A percentile compares a stretch with the other conserved stretches of the same genome.
Conservation (phyloP, 805 yeast species). For the Yarrowia deformans region DNA sequence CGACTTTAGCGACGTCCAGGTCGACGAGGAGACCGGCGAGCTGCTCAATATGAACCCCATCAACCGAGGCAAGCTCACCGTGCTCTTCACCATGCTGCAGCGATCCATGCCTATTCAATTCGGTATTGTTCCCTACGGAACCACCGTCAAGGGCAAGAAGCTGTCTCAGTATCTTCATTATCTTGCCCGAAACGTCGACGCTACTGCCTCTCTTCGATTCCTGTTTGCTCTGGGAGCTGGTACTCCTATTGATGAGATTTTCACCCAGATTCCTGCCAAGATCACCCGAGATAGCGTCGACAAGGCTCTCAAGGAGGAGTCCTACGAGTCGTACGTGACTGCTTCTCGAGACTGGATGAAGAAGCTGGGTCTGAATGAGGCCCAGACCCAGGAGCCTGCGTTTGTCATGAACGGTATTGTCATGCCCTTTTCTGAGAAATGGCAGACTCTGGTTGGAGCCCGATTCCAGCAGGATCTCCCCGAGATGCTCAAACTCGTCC, state of each 20-base stretch:
- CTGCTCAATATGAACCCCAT: background rate
- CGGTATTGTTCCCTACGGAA: slow-evolving; percentile 75
- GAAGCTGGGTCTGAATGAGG: slow-evolving; percentile 43
- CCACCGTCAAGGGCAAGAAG: slow-evolving; percentile 43
- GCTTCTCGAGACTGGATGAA: slow-evolving; percentile 47
- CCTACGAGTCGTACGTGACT: slow-evolving; percentile 15
- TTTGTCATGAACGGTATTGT: slow-evolving; percentile 71
- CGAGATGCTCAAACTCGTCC: slow-evolving; percentile 4
- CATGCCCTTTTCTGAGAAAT: slow-evolving; percentile 40
- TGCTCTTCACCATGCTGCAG: slow-evolving; percentile 47
- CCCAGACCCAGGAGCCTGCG: slow-evolving; percentile 55
- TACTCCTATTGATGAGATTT: slow-evolving; percentile 6
- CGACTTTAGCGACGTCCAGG: slow-evolving; percentile 59
- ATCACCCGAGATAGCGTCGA: background rate
- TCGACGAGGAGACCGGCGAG: slow-evolving; percentile 43
- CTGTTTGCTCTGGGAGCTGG: slow-evolving; percentile 29
- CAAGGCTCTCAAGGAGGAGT: slow-evolving; percentile 27
- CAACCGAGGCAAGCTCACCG: slow-evolving; percentile 42
- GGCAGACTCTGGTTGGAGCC: slow-evolving; percentile 40
- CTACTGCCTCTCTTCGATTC: slow-evolving; percentile 12
- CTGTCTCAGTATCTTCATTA: slow-evolving; percentile 43
- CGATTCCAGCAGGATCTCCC: slow-evolving; percentile 30
- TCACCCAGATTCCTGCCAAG: background rate
- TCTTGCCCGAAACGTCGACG: slow-evolving; percentile 24
- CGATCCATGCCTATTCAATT: slow-evolving; percentile 77